Percentiles rank a stretch among this genome's conserved stretches.
Evolutionary conservation across 441 rosid genomes (phyloP).

Genomic region (California macrophylla): DNA sequence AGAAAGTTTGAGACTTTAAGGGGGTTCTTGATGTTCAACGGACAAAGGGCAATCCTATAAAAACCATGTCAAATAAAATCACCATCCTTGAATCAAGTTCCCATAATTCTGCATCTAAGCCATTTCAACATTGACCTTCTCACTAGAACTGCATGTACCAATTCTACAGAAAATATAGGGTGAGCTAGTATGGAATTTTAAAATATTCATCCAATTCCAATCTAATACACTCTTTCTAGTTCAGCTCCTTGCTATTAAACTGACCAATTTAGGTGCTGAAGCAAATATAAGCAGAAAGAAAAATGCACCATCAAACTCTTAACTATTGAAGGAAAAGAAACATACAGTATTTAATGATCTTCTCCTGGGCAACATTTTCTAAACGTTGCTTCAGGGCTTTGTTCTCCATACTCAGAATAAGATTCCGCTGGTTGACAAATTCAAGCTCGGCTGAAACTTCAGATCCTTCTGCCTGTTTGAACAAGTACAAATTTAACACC

Average conservation of each 20-base stretch:
- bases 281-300: constrained; percentile 4
- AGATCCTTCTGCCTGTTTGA: constrained; percentile 72
- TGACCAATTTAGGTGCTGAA: not conserved
- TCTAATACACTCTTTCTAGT: not conserved
- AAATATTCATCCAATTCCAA: not conserved
- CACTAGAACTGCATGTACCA: not conserved
- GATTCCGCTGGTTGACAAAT: constrained; percentile 84
- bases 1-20: not conserved
- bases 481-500: not conserved
- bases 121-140: not conserved
- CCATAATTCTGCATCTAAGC: not conserved
- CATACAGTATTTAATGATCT: constrained; percentile 77
- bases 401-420: constrained; percentile 93
- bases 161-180: no score
- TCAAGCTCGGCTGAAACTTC: constrained; percentile 90
- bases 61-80: not conserved
- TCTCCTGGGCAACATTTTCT: constrained; percentile 79
- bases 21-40: not conserved
- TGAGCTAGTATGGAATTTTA: not conserved
- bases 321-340: constrained; percentile 18
- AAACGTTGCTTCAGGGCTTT: constrained; percentile 87
- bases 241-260: not conserved
- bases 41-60: not conserved
- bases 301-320: constrained; percentile 5
- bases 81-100: not conserved